phyloP scores from a whole-genome alignment of 2,329 filamentous ascomycete species.

The Biscogniauxia marginata region DNA sequence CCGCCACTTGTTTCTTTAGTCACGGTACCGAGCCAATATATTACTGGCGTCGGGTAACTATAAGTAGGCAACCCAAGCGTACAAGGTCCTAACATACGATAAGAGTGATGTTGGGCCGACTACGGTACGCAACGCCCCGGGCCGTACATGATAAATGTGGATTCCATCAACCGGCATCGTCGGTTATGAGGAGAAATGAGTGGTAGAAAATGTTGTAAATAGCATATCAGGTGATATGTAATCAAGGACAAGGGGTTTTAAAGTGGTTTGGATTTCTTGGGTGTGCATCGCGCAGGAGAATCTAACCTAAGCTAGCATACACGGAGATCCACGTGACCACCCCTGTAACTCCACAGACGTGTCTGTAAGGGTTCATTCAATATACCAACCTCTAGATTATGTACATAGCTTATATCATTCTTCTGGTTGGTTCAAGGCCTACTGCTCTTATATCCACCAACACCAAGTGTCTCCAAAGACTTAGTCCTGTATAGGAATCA shows the following conservation, averaged over 20 bases:
- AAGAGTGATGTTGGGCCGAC: neutral
- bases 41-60: neutral
- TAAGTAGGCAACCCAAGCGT: neutral
- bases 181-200: too few relatives aligned
- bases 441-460: neutral
- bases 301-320: neutral
- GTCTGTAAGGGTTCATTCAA: too few relatives aligned
- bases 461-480: too few relatives aligned
- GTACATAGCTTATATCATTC: neutral
- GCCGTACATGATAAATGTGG: neutral
- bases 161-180: too few relatives aligned
- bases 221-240: neutral
- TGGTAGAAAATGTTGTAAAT: neutral
- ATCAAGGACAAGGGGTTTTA: neutral
- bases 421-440: neutral
- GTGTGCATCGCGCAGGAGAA: neutral
- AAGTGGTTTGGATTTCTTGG: neutral
- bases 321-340: neutral
- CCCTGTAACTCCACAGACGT: neutral
- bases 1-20: neutral
- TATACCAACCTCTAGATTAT: too few relatives aligned
- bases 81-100: neutral
- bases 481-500: neutral
- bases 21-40: neutral
- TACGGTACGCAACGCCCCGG: too few relatives aligned